Percentiles rank a stretch among this genome's conserved stretches.
Conservation (phyloP, 2,329 filamentous ascomycete genomes). For the Nothophaeocryptopus gaeumannii region DNA sequence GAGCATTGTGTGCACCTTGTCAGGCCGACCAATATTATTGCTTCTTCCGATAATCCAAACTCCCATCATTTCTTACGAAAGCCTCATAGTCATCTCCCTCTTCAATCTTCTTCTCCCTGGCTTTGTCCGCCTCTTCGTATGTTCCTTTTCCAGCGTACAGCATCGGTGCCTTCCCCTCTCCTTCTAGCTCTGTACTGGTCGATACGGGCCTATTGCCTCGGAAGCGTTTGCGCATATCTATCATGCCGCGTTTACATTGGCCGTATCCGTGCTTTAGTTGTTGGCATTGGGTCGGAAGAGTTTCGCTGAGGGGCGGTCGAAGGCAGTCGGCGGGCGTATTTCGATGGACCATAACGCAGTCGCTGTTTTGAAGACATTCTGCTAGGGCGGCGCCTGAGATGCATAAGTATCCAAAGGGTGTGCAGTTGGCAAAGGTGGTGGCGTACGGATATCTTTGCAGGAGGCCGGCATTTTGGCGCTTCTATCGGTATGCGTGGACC, state of each 20-base stretch:
- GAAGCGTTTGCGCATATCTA: slow-evolving; percentile 99
- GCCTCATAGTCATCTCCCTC: slow-evolving; percentile 34
- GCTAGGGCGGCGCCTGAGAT: slow-evolving; percentile 79
- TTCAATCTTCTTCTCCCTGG: slow-evolving; percentile 26
- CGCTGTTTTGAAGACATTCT: slow-evolving; percentile 90
- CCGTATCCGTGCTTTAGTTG: slow-evolving; percentile 90
- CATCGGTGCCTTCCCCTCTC: slow-evolving; percentile 50
- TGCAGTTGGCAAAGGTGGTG: background rate
- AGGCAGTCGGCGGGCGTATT: slow-evolving; percentile 86
- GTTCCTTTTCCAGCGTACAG: slow-evolving; percentile 69
- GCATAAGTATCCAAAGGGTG: slow-evolving; percentile 4
- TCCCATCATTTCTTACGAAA: slow-evolving; percentile 32
- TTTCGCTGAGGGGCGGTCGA: slow-evolving; percentile 73
- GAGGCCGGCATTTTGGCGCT: slow-evolving; percentile 74
- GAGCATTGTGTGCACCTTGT: too few relatives aligned
- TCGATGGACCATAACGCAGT: slow-evolving; percentile 91
- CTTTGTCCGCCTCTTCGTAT: slow-evolving; percentile 23
- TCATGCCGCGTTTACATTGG: slow-evolving; percentile 92
- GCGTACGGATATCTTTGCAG: slow-evolving; percentile 92
- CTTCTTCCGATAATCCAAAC: slow-evolving; percentile 32
- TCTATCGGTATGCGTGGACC: too few relatives aligned
- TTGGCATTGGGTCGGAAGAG: slow-evolving; percentile 82
- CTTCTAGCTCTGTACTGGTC: slow-evolving; percentile 62
- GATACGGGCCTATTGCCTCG: slow-evolving; percentile 85
- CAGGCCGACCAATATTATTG: slow-evolving; percentile 1